Evolutionary conservation across 2,329 filamentous ascomycete species (phyloP).

Genomic region (Trichoderma harzianum): DNA sequence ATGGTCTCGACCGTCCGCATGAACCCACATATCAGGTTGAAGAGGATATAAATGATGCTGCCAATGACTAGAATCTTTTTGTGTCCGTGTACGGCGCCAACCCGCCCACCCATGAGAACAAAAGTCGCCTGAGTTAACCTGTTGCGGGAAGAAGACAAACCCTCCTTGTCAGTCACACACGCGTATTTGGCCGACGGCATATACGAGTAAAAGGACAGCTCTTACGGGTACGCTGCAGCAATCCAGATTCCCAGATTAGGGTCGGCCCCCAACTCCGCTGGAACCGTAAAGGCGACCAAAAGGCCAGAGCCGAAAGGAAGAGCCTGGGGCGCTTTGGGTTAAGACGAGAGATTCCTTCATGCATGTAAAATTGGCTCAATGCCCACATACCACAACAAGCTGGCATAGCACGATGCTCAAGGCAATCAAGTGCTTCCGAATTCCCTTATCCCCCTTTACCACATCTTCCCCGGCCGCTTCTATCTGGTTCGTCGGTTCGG

Average conservation of each 20-base stretch:
- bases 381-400: constrained; percentile 4
- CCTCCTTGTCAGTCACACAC: background rate
- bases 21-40: constrained; percentile 1
- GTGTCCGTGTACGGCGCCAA: constrained; percentile 1
- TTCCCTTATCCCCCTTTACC: background rate
- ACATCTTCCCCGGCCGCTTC: background rate
- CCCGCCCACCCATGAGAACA: constrained; percentile 5
- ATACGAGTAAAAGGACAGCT: background rate
- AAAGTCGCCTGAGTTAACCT: constrained; percentile 5
- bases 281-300: constrained; percentile 1
- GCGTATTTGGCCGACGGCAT: background rate
- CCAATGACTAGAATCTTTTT: constrained; percentile 8
- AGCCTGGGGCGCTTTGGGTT: background rate
- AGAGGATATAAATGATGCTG: background rate
- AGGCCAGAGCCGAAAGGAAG: constrained; percentile 14
- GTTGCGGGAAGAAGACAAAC: background rate
- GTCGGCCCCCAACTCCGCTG: background rate
- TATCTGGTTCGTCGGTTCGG: background rate
- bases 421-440: background rate
- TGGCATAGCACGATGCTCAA: constrained; percentile 12
- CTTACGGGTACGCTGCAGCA: constrained; percentile 8
- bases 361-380: too few relatives aligned
- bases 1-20: constrained; percentile 4
- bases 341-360: background rate
- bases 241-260: constrained; percentile 2